A percentile compares a stretch with the other conserved stretches of the same genome.
Conservation (phyloP, 2,329 filamentous ascomycete species). For the Coniochaeta hoffmannii region DNA sequence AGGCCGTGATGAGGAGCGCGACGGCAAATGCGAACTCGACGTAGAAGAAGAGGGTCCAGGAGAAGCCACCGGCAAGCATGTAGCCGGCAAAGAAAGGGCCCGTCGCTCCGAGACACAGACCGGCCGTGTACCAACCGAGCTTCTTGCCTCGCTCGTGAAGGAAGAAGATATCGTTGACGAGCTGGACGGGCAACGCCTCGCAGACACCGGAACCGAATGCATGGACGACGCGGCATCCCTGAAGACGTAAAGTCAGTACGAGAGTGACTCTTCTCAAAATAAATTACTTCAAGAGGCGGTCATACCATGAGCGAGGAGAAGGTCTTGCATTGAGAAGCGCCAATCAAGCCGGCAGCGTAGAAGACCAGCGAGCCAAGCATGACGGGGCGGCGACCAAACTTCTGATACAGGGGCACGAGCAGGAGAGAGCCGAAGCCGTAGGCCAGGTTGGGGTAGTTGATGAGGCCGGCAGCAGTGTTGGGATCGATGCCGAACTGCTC, state of each 20-base stretch:
- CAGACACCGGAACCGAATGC: slow-evolving; percentile 28
- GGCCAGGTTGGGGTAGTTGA: slow-evolving; percentile 51
- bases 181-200: slow-evolving; percentile 29
- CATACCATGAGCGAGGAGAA: slow-evolving; percentile 24
- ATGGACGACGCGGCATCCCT: slow-evolving; percentile 22
- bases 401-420: slow-evolving; percentile 46
- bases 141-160: slow-evolving; percentile 36
- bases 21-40: slow-evolving; percentile 42
- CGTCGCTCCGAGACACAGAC: slow-evolving; percentile 43
- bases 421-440: slow-evolving; percentile 44
- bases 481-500: slow-evolving; percentile 40
- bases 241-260: neutral
- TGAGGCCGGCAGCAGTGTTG: slow-evolving; percentile 40
- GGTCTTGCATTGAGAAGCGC: slow-evolving; percentile 21
- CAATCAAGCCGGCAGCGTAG: slow-evolving; percentile 27
- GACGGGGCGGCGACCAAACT: slow-evolving; percentile 28
- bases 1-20: slow-evolving; percentile 13
- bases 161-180: slow-evolving; percentile 33
- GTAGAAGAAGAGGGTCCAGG: slow-evolving; percentile 53
- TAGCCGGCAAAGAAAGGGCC: slow-evolving; percentile 49
- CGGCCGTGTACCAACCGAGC: slow-evolving; percentile 52
- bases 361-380: slow-evolving; percentile 28
- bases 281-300: neutral
- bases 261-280: neutral
- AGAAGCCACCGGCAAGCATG: slow-evolving; percentile 49